A percentile compares a stretch with the other conserved stretches of the same genome.
phyloP scores from a whole-genome alignment of 192 early-diverging fungal species.

The Coemansia sp. region DNA sequence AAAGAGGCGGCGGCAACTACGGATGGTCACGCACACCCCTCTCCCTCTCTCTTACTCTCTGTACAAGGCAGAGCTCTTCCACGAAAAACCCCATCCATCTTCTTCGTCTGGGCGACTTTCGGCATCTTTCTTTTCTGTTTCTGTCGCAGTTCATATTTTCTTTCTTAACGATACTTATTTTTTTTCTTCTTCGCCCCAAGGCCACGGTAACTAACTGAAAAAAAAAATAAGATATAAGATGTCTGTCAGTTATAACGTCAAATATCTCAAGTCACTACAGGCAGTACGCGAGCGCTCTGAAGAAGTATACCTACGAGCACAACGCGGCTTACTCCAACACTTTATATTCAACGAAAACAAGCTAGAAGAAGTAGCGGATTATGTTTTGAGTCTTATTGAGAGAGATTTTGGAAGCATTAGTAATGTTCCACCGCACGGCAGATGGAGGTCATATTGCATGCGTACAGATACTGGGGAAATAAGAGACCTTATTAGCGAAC shows the following conservation, averaged over 20 bases:
- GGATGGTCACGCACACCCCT: background rate
- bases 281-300: slow-evolving; percentile 74
- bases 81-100: no score
- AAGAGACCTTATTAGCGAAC: slow-evolving; percentile 53
- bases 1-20: background rate
- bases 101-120: no score
- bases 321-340: slow-evolving; percentile 60
- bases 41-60: no score
- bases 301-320: slow-evolving; percentile 60
- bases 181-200: background rate
- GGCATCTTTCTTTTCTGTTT: no score
- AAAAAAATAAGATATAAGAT: slow-evolving; percentile 4
- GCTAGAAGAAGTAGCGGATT: slow-evolving; percentile 65
- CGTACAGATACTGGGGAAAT: slow-evolving; percentile 55
- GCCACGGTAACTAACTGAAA: no score
- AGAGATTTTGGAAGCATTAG: slow-evolving; percentile 66
- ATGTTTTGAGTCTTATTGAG: slow-evolving; percentile 64
- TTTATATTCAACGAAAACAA: slow-evolving; percentile 70
- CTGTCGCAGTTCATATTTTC: background rate
- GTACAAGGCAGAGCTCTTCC: no score
- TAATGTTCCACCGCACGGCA: slow-evolving; percentile 82
- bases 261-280: slow-evolving; percentile 64
- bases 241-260: slow-evolving; percentile 20
- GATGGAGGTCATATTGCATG: slow-evolving; percentile 77
- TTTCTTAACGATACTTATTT: background rate